Base-by-base conservation (phyloP, 805 yeast species). In the Limtongia smithiae region DNA sequence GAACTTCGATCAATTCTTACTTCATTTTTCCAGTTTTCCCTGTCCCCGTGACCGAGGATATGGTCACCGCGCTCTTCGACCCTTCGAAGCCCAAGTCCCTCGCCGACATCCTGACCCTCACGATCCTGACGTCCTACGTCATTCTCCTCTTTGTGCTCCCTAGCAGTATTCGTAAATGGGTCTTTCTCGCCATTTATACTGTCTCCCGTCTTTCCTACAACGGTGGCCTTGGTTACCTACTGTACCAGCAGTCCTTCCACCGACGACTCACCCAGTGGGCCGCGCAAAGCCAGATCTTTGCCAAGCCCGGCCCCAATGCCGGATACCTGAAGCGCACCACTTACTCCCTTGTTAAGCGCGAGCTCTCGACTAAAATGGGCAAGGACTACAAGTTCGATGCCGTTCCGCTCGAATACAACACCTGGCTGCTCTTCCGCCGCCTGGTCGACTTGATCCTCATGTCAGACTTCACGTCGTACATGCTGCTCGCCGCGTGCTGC, bases 391-490 rank as follows among this genome's bases (percentile, higher is more conserved):
- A 69, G 20, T 58, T 69, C 28, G 70, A 72, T 52, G 52, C 60
- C 24, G 64, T 65, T 33, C 95, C 95, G 1, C 70, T 78, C 44
- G 95, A 85, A 64, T 82, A 82, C 69, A 86, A 85, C 65, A 80
- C 90, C 27, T 86, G 95, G 95, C 71, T 87, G 32, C 62, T 86
- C 12, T 86, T 83, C 67, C 73, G 95, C 45, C 85, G 82, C 62
- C 73, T 82, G 45, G 95, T 87, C 14, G 94, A 86, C 65, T 74
- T 86, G 65, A 80, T 86, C 45, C 73, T 86, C 61, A 85, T 86
- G 94, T 85, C 81, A 65, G 95, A 86, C 68, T 86, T 86, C 64
- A 77, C 82, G 24, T 78, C 86, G 18, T 86, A 86, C 65, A 74
- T 83, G 62, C 75, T 85, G 51, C 71, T 83, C 47, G 86, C 85